phyloP scores from a whole-genome alignment of 768 basidiomycete genomes.

The Pisolithus marmoratus region DNA sequence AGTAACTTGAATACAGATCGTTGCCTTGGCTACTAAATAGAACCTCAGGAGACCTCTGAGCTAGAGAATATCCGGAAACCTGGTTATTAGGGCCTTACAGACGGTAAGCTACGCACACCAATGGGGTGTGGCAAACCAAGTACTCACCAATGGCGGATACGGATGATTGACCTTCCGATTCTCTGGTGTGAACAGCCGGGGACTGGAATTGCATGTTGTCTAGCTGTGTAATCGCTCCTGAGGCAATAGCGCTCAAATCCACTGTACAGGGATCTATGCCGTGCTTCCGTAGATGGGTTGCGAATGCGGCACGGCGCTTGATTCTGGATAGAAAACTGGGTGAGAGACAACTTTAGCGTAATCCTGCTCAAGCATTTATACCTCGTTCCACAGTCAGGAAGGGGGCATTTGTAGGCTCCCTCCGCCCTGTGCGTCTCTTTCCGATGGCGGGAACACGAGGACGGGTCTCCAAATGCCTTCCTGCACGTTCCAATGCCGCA shows the following conservation, averaged over 20 bases:
- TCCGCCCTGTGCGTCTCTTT: conserved; percentile 49
- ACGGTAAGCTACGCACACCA: conserved; percentile 1
- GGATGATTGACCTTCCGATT: conserved; percentile 4
- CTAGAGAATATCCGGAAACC: background rate
- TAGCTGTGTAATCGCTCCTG: background rate
- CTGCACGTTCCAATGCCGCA: conserved; percentile 46
- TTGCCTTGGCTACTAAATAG: conserved; percentile 4
- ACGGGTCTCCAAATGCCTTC: conserved; percentile 60
- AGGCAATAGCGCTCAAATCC: conserved; percentile 20
- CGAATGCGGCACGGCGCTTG: conserved; percentile 57
- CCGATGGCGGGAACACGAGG: conserved; percentile 60
- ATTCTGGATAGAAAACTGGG: conserved; percentile 37
- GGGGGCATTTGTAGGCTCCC: conserved; percentile 42
- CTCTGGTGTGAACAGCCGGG: conserved; percentile 1
- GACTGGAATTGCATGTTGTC: conserved; percentile 11
- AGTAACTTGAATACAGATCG: background rate
- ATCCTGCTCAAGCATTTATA: conserved; percentile 15
- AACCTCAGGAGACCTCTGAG: conserved; percentile 3
- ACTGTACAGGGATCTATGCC: conserved; percentile 21
- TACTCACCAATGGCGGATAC: conserved; percentile 12
- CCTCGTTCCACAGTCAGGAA: conserved; percentile 43
- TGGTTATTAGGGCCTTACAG: conserved; percentile 11
- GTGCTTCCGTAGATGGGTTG: conserved; percentile 50
- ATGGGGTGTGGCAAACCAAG: background rate
- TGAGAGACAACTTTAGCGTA: background rate